Evolutionary conservation across 345 rosid species (phyloP), one percentile per base, ranked within the genome.

Genomic region (Geranium brycei): DNA sequence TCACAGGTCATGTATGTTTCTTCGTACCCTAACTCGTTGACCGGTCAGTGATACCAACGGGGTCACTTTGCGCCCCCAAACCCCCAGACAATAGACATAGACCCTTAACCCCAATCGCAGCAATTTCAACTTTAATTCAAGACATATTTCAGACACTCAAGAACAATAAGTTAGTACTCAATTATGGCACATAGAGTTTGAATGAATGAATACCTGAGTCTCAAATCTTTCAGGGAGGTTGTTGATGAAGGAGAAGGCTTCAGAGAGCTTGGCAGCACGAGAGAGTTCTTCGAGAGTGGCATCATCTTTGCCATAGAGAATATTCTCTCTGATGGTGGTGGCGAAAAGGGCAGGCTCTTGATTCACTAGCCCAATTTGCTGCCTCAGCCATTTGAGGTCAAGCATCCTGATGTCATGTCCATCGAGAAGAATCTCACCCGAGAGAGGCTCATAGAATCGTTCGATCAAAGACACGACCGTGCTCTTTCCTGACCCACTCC

Each of bases 401-500:
- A 90, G 81, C 57, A 80, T 80, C 55, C 70, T 81, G 14, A 87
- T 71, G 69, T 85, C 67, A 63, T 76, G 70, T 69, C 96, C 85
- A 65, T 93, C 99, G 11, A 90, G 62, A 59, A 81, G 65, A 56
- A 93, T 75, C 17, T 78, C 74, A 41, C 99, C 97, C 0, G 84
- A 68, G 8, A 68, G 64, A 7, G 99, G 99, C 72, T 93, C 95
- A 51, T 93, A 93, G 79, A 93, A 93, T 47, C 97, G 83, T 61
- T 90, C 97, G 6, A 93, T 90, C 77, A 93, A 75, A 32, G 99
- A 93, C 62, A 93, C 72, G n/a, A 86, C 82, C 0, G 99, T 93
- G 78, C 99, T 93, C 81, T 90, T 93, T 38, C 99, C 97, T 0
- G 95, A 90, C 15, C 99, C 99, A 60, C 99, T 93, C 73, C 90